A percentile compares a stretch with the other conserved stretches of the same genome.
Evolutionary conservation across 2,329 filamentous ascomycete species (phyloP).

Genomic region (Diaporthe humulicola): DNA sequence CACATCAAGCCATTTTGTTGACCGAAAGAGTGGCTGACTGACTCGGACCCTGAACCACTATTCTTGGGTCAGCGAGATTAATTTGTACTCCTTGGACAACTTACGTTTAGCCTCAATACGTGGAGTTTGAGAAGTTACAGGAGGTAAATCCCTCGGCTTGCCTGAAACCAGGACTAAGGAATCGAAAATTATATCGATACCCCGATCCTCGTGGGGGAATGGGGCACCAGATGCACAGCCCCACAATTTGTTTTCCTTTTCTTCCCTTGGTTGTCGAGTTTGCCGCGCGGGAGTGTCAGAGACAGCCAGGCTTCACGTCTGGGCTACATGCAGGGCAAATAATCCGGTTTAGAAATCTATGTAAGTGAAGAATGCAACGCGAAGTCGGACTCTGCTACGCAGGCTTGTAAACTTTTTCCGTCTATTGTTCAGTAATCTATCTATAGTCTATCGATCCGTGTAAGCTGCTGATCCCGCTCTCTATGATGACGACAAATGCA

Average conservation of each 20-base stretch:
- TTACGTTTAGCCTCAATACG: not conserved
- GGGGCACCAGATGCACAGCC: not conserved
- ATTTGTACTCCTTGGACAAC: not conserved
- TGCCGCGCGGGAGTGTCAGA: not conserved
- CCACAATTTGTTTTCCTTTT: not conserved
- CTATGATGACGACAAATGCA: not conserved
- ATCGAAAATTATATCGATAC: not conserved
- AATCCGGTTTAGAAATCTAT: not conserved
- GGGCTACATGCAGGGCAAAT: not conserved
- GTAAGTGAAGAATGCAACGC: not conserved
- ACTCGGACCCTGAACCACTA: not conserved
- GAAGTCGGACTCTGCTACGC: not conserved
- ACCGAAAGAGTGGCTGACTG: slow-evolving; percentile 6
- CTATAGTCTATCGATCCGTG: not conserved
- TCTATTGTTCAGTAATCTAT: not conserved
- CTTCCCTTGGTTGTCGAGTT: not conserved
- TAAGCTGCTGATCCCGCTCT: not conserved
- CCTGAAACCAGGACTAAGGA: not conserved
- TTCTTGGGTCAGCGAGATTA: not conserved
- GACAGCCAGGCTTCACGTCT: not conserved
- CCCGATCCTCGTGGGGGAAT: not conserved
- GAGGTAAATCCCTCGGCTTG: not conserved
- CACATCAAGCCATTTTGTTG: not conserved
- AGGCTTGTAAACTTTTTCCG: not conserved
- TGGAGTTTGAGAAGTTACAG: not conserved